phyloP scores from a whole-genome alignment of 305 asterid species.

The Plantago lanceolata region DNA sequence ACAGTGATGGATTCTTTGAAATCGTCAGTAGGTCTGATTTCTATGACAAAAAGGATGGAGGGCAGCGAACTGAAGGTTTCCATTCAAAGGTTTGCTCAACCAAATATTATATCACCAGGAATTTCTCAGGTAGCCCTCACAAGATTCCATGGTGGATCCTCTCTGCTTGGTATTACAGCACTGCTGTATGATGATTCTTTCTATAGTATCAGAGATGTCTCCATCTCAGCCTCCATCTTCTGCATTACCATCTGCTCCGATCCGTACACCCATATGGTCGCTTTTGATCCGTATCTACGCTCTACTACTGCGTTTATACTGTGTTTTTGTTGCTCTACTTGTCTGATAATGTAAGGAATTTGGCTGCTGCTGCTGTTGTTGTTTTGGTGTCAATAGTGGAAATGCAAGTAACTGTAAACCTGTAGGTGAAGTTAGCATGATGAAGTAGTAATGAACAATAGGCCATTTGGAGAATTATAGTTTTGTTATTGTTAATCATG shows the following conservation, averaged over 20 bases:
- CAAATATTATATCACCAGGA: conserved; percentile 37
- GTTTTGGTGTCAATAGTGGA: background rate
- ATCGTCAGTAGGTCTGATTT: background rate
- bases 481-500: too few relatives aligned
- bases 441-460: too few relatives aligned
- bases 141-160: conserved; percentile 42
- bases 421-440: background rate
- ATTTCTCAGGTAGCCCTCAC: conserved; percentile 32
- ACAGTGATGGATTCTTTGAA: background rate
- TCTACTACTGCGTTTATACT: conserved; percentile 37
- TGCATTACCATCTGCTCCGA: conserved; percentile 33
- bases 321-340: conserved; percentile 27
- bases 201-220: conserved; percentile 26
- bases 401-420: background rate
- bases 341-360: conserved; percentile 7
- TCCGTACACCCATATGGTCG: conserved; percentile 95
- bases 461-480: background rate
- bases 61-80: conserved; percentile 32
- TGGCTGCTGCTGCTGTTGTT: conserved; percentile 4
- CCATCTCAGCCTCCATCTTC: conserved; percentile 28
- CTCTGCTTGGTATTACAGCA: conserved; percentile 62
- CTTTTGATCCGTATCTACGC: conserved; percentile 79
- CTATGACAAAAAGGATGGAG: conserved; percentile 25
- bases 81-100: conserved; percentile 36
- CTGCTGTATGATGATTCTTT: conserved; percentile 51